A percentile compares a stretch with the other conserved stretches of the same genome.
Conservation (phyloP, 2,329 filamentous ascomycete genomes). For the Alternaria viburni region DNA sequence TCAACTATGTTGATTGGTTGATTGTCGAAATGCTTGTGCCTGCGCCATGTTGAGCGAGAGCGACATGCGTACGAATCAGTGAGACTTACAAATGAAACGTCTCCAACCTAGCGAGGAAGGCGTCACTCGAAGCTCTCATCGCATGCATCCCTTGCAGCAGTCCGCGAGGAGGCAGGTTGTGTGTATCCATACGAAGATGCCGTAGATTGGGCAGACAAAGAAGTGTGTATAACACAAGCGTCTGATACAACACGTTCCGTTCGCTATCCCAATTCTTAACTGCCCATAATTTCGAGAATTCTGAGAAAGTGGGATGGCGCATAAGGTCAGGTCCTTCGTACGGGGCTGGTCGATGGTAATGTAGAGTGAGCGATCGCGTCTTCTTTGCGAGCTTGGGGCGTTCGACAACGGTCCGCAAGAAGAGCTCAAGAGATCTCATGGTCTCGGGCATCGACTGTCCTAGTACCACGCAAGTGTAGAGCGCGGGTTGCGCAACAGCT, state of each 20-base stretch:
- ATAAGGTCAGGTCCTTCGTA: conserved; percentile 1
- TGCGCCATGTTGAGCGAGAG: background rate
- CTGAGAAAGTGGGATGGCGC: background rate
- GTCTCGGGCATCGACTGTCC: background rate
- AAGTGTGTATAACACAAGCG: conserved; percentile 4
- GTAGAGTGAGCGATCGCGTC: conserved; percentile 1
- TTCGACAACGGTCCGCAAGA: conserved; percentile 7
- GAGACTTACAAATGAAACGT: conserved; percentile 10
- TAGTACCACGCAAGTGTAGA: conserved; percentile 9
- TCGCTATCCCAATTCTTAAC: background rate
- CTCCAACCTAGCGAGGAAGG: conserved; percentile 5
- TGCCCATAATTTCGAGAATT: background rate
- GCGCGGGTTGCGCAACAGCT: conserved; percentile 9
- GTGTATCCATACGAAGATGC: background rate
- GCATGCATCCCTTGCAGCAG: conserved; percentile 8
- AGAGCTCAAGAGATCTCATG: background rate
- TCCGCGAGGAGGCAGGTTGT: conserved; percentile 2
- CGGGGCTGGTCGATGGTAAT: background rate
- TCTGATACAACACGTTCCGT: conserved; percentile 1
- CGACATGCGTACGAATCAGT: background rate
- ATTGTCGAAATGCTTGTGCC: conserved; percentile 8
- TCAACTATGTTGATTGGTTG: background rate
- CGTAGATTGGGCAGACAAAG: conserved; percentile 8
- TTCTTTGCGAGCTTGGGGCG: conserved; percentile 4
- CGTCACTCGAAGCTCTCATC: background rate